Evolutionary conservation across 2,329 filamentous ascomycete species (phyloP), one percentile per base, ranked within the genome.

Genomic region (Colletotrichum liriopes): DNA sequence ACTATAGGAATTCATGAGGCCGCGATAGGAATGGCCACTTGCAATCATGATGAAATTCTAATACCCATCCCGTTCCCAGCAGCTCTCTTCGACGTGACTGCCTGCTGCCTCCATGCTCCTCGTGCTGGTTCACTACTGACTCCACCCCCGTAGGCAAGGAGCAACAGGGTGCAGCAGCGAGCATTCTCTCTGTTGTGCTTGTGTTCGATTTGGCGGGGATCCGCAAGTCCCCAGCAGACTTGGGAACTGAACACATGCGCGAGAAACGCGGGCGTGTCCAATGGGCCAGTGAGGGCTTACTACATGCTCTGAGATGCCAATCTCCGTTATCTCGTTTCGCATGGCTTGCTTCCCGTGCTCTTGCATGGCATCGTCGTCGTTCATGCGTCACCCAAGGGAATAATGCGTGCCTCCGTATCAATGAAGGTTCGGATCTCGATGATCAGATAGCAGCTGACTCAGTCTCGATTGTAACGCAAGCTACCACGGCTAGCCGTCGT

Each of bases 1-100:
- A 72, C 58, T 72, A 72, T 72, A 72, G 65, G 69, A 72, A 55
- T 65, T 72, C 69, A 69, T 72, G 69, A 72, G 65, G 69, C 69
- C 45, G 54, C 59, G 65, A 56, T 60, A 29, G 69, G 69, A 71
- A 68, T 52, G 54, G 60, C 65, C 69, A n/a, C 29, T 69, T 69
- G 65, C 69, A 72, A 60, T 72, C 65, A 72, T 69, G 65, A 72
- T 41, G 16, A 60, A 72, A 69, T 69, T 69, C 54, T 72, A 69
- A 72, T 69, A 54, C 59, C 52, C 54, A 64, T 45, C n/a, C 55
- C n/a, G 45, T 69, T 47, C 23, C 29, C 45, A 41, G 16, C 23
- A n/a, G 20, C 16, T 58, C 11, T 20, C 3, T 7, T n/a, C n/a
- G 11, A 23, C 35, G 23, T 55, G 52, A 39, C 11, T 39, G 2